Evolutionary conservation across 345 rosid genomes (phyloP), one percentile per base, ranked within the genome.

Genomic region (Psidium guajava): DNA sequence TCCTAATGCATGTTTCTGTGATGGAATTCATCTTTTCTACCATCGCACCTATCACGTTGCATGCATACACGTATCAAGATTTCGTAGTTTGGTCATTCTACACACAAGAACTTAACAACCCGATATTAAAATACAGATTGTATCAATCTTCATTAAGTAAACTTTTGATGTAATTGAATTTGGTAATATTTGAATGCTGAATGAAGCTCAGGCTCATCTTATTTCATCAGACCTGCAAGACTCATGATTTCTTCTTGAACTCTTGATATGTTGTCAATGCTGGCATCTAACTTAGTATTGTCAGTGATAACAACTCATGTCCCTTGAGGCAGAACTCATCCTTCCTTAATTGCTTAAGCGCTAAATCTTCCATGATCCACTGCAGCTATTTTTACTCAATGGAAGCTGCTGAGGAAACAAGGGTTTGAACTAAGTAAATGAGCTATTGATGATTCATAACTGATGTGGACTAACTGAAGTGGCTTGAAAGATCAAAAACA

Each of bases 341-440:
- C 36, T 53, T 84, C 89, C 73, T 86, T 57, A 73, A 90, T 94
- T 93, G 94, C 98, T 94, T 96, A 86, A 92, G 92, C 98, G 93
- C 93, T 86, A 95, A 95, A 93, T 77, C 88, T 86, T 93, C 91
- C 94, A 82, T 80, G 89, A 92, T 87, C 89, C 86, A 87, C 84
- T 92, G 11, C 89, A 44, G 64, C 82, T 86, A 61, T 59, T 86
- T 86, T 84, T 85, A 86, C 87, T 84, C 85, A 88, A 93, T 92
- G 94, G 92, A 92, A 91, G 92, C 86, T 92, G 91, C 93, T 92
- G 93, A 88, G 92, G 73, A 69, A 7, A 81, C 57, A 77, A 59
- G 91, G 87, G 87, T 84, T 85, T 81, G 84, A 88, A 86, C 81
- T 50, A 90, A 85, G 87, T 82, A 59, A 81, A 58, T 88, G 93